Percentiles rank a stretch among this genome's conserved stretches.
These are phyloP conservation scores for Fragaria ananassa DNA, from an alignment of 306 rosid species.

Conservation along the genomic window DNA sequence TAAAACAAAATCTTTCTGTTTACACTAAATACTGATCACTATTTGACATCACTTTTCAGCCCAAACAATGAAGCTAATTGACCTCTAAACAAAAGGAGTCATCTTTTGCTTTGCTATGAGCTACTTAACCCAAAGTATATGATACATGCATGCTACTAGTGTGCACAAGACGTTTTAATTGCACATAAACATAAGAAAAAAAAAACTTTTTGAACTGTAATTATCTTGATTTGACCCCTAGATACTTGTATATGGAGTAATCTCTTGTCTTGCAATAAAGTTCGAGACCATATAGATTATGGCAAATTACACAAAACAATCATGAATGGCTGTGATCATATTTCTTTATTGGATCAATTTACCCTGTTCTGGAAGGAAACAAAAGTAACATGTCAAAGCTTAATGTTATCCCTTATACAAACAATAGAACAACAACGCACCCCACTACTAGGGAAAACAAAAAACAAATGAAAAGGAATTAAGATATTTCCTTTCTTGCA, in stretches of 20 bases:
- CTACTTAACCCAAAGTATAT: background rate
- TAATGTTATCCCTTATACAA: background rate
- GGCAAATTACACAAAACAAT: background rate
- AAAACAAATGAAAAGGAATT: background rate
- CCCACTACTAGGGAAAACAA: background rate
- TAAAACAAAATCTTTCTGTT: background rate
- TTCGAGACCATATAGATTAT: background rate
- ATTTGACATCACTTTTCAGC: too few species aligned
- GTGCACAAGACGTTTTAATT: background rate
- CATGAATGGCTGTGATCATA: background rate
- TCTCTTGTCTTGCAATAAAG: background rate
- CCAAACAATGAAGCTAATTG: background rate
- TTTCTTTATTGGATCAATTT: background rate
- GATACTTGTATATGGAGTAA: background rate
- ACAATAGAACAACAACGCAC: background rate
- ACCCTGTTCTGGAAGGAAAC: background rate
- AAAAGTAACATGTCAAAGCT: background rate
- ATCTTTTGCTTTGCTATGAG: background rate
- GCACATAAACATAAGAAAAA: background rate
- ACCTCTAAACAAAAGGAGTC: background rate
- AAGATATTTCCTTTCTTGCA: background rate
- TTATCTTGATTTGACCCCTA: background rate
- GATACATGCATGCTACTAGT: background rate
- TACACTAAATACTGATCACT: background rate
- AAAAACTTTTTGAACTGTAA: background rate